phyloP scores from a whole-genome alignment of 2,329 filamentous ascomycete genomes.

The Coniella vitis region DNA sequence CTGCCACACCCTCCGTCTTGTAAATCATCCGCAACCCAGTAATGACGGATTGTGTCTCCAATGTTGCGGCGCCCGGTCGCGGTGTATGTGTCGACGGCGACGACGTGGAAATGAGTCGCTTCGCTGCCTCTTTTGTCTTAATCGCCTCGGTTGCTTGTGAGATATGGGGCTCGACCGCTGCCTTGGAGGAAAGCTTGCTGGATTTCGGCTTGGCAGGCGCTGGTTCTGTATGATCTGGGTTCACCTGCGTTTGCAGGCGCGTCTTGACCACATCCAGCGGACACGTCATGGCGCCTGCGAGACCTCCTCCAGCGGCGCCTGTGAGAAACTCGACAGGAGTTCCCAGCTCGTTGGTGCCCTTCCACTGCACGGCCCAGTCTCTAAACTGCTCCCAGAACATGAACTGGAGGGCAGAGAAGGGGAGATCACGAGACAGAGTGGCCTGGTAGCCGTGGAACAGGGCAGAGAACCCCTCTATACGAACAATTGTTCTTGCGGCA shows the following conservation, averaged over 20 bases:
- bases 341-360: slow-evolving; percentile 77
- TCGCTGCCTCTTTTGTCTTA: slow-evolving; percentile 41
- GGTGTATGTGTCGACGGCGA: slow-evolving; percentile 79
- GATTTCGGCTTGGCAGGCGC: slow-evolving; percentile 24
- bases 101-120: slow-evolving; percentile 78
- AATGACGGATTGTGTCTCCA: slow-evolving; percentile 85
- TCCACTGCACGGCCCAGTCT: slow-evolving; percentile 70
- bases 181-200: slow-evolving; percentile 15
- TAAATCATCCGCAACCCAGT: slow-evolving; percentile 84
- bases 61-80: slow-evolving; percentile 67
- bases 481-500: slow-evolving; percentile 77
- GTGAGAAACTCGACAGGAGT: slow-evolving; percentile 80
- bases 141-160: slow-evolving; percentile 23
- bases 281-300: slow-evolving; percentile 91
- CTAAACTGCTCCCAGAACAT: slow-evolving; percentile 97
- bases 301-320: slow-evolving; percentile 79
- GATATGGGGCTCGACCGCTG: slow-evolving; percentile 13
- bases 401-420: slow-evolving; percentile 94
- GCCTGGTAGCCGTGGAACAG: slow-evolving; percentile 97
- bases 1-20: slow-evolving; percentile 75
- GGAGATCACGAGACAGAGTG: slow-evolving; percentile 87
- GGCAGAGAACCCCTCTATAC: slow-evolving; percentile 73
- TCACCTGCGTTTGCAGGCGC: slow-evolving; percentile 84
- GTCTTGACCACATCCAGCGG: slow-evolving; percentile 98
- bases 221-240: slow-evolving; percentile 28